These are phyloP conservation scores for Avicennia marina DNA, from an alignment of 257 asterid species.

Conservation along the genomic window DNA sequence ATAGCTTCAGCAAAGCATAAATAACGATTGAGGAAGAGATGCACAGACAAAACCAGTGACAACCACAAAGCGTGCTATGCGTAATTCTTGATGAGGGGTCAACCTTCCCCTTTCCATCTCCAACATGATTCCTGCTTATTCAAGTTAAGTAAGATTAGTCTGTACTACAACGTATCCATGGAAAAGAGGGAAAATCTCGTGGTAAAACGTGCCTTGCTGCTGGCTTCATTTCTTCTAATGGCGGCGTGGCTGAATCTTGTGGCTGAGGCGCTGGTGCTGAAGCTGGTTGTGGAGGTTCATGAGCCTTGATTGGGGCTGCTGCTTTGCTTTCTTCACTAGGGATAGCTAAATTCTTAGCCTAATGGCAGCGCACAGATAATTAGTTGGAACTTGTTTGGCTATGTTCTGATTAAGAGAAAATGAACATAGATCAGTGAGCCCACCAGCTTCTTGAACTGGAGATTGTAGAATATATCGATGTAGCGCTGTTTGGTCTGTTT, in stretches of 20 bases:
- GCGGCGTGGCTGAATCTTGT: too few relatives aligned
- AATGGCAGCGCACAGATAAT: too few relatives aligned
- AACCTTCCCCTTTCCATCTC: conserved; percentile 15
- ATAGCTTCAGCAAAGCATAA: conserved; percentile 52
- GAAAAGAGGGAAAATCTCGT: too few relatives aligned
- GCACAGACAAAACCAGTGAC: conserved; percentile 52
- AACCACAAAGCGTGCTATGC: conserved; percentile 25
- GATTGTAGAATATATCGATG: conserved; percentile 64
- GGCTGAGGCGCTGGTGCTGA: conserved; percentile 4
- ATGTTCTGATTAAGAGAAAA: not conserved
- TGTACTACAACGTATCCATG: too few relatives aligned
- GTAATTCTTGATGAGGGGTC: conserved; percentile 20
- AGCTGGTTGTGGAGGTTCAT: conserved; percentile 12
- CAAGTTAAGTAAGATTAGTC: not conserved
- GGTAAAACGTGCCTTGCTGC: too few relatives aligned
- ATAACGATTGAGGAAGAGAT: conserved; percentile 50
- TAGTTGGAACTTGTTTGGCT: not conserved
- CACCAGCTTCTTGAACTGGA: conserved; percentile 66
- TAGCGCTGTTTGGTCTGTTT: conserved; percentile 67
- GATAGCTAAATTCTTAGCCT: conserved; percentile 46
- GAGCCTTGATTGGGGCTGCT: conserved; percentile 14
- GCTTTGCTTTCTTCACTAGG: conserved; percentile 34
- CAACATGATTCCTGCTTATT: conserved; percentile 22
- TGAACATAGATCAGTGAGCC: conserved; percentile 1
- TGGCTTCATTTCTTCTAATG: too few relatives aligned